A percentile compares a stretch with the other conserved stretches of the same genome.
Evolutionary conservation across 352 stramenopile genomes (phyloP).

Genomic region (Hyaloperonospora arabidopsidis): DNA sequence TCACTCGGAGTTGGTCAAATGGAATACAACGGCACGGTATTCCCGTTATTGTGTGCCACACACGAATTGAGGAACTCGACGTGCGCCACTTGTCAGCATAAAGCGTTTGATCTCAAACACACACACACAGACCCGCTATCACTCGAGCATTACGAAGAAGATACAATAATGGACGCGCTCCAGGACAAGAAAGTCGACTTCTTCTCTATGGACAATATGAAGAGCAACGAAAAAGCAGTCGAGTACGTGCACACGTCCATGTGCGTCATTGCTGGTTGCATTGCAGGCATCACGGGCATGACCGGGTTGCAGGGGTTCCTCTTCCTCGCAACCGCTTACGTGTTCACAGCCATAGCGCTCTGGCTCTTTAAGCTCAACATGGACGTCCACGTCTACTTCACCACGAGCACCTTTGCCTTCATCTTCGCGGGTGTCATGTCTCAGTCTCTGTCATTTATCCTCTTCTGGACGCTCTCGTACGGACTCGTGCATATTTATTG

Average conservation of each 20-base stretch:
- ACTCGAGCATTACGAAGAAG: too few species aligned
- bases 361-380: conserved; percentile 69
- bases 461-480: conserved; percentile 86
- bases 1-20: too few species aligned
- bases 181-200: conserved; percentile 75
- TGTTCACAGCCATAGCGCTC: conserved; percentile 55
- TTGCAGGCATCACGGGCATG: conserved; percentile 72
- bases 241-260: conserved; percentile 80
- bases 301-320: conserved; percentile 68
- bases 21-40: too few species aligned
- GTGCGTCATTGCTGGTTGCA: conserved; percentile 75
- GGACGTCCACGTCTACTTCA: conserved; percentile 77
- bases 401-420: conserved; percentile 57
- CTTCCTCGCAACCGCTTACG: conserved; percentile 58
- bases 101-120: too few species aligned
- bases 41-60: too few species aligned
- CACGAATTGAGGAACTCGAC: too few species aligned
- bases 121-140: too few species aligned
- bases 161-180: conserved; percentile 48
- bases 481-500: conserved; percentile 88
- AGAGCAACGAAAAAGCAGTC: conserved; percentile 68
- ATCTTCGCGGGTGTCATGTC: conserved; percentile 66
- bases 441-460: conserved; percentile 78
- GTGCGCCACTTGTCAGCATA: too few species aligned
- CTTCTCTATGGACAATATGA: conserved; percentile 85